Base-by-base conservation (phyloP, 139 green algal genomes). In the Chlamydomonas sphaeroides region DNA sequence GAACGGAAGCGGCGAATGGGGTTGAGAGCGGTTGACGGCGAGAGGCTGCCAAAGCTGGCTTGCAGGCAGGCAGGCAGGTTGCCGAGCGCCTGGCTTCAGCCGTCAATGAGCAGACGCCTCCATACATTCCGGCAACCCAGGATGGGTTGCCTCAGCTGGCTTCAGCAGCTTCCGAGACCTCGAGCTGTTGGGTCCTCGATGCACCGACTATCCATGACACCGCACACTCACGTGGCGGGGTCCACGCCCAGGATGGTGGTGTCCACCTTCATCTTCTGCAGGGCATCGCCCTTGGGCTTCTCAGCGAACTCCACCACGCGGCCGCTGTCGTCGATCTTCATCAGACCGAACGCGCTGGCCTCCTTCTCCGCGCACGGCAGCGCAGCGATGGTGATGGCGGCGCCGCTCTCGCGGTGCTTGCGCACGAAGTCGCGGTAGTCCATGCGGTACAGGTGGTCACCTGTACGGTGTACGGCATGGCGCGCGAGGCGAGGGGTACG, bases 391-490 rank as follows among this genome's bases (percentile, higher is more conserved):
- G 97, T 99, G 93, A 99, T 99, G 88, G 98, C 97, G 33, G 97
- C 97, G 49, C 90, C 89, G 17, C 85, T 89, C 83, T 95, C 88
- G 56, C 94, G 92, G 89, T 99, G 97, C 80, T 93, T 94, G 42
- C 88, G 73, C 65, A 99, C 96, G 93, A 99, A 99, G 39, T 96
- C 90, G 41, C 92, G 87, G 92, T 99, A 99, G 93, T 99, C 96
- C 97, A 99, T 99, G 89, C 97, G 94, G 92, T 99, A 99, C 84
- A 99, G 91, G 90, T 99, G 97, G 92, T 99, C 97, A 72, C 95
- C 93, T 95, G 90, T 28, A 32, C 23, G 56, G 15, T 51, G 45
- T n/a, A n/a, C n/a, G n/a, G n/a, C n/a, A n/a, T n/a, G n/a, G n/a
- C n/a, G n/a, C n/a, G n/a, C n/a, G n/a, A n/a, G n/a, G n/a, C n/a